Conservation (phyloP, 352 stramenopile genomes). For the Phytophthora boehmeriae region DNA sequence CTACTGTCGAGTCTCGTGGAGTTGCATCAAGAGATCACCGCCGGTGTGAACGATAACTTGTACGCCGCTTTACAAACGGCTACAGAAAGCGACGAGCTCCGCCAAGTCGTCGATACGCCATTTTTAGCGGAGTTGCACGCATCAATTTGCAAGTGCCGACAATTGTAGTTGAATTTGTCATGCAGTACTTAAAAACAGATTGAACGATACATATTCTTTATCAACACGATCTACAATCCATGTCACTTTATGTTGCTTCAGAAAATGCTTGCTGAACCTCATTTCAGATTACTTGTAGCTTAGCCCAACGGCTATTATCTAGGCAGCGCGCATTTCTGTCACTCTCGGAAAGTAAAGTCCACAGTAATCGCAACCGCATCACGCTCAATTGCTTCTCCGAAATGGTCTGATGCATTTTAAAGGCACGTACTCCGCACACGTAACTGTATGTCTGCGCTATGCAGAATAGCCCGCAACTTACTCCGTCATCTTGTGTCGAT, state of each 20-base stretch:
- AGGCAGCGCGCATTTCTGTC: not conserved
- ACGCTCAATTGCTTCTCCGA: not conserved
- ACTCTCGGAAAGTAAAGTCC: not conserved
- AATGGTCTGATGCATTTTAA: not conserved
- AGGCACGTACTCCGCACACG: not conserved
- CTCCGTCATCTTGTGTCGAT: not conserved
- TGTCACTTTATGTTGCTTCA: not conserved
- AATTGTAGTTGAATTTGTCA: not conserved
- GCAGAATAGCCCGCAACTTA: not conserved
- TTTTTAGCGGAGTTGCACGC: not conserved
- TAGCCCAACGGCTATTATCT: not conserved
- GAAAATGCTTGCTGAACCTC: not conserved
- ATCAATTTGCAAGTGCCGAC: not conserved
- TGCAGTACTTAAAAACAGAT: not conserved
- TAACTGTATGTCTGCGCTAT: not conserved
- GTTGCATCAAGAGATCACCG: not conserved
- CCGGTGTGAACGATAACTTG: not conserved
- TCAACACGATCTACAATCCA: not conserved
- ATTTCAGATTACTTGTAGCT: not conserved
- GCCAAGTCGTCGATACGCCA: not conserved
- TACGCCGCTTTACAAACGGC: not conserved
- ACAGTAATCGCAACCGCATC: not conserved
- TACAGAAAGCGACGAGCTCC: not conserved
- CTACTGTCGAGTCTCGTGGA: not conserved
- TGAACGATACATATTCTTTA: not conserved